Conservation (phyloP, 768 basidiomycete species). For the Lyophyllum shimeji region DNA sequence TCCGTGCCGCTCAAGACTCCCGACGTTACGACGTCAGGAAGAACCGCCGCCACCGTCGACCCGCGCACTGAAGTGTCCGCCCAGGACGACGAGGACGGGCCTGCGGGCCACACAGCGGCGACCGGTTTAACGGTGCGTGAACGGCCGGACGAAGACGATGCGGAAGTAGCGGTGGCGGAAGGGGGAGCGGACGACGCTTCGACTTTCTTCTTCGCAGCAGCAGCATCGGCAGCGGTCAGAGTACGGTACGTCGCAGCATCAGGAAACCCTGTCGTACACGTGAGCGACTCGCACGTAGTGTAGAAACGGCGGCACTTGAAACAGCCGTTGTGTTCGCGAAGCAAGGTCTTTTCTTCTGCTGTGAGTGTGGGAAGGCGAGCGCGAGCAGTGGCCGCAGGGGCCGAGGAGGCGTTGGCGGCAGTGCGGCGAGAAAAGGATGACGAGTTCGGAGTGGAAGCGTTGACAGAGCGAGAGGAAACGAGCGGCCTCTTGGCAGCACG, state of each 20-base stretch:
- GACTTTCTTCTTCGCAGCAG: not conserved
- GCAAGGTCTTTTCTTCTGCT: too few relatives aligned
- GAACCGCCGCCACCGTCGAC: slow-evolving; percentile 19
- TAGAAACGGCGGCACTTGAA: too few relatives aligned
- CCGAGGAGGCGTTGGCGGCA: not conserved
- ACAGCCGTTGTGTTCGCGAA: too few relatives aligned
- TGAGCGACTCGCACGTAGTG: too few relatives aligned
- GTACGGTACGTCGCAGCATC: slow-evolving; percentile 12
- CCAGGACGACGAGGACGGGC: slow-evolving; percentile 2
- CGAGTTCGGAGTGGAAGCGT: slow-evolving; percentile 24
- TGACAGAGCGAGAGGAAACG: not conserved
- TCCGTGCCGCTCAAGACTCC: not conserved
- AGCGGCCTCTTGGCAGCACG: not conserved
- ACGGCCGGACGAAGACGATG: not conserved
- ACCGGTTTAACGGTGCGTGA: slow-evolving; percentile 7
- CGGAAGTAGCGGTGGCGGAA: too few relatives aligned
- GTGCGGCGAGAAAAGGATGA: too few relatives aligned
- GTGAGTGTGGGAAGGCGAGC: too few relatives aligned
- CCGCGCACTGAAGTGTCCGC: too few relatives aligned
- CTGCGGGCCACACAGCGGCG: not conserved
- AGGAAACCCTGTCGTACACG: too few relatives aligned
- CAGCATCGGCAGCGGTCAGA: slow-evolving; percentile 7
- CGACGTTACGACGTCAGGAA: not conserved
- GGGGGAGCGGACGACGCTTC: too few relatives aligned
- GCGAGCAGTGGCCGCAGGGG: too few relatives aligned